Percentiles rank a stretch among this genome's conserved stretches.
Conservation (phyloP, 2,329 filamentous ascomycete species). For the Claviceps sp. region DNA sequence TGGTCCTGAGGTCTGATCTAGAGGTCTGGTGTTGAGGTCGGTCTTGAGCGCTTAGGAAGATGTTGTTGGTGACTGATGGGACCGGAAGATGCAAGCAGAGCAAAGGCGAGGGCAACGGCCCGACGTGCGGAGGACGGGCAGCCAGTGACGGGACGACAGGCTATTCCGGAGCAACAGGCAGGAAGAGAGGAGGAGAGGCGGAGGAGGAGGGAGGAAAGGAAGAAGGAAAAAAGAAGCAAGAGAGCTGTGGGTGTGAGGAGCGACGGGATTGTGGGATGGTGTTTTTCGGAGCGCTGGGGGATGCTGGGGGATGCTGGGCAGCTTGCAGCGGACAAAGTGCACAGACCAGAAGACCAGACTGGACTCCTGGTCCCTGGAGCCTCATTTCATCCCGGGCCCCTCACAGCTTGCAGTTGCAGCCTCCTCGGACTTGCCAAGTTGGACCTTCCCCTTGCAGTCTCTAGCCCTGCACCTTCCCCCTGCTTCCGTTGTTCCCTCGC, state of each 20-base stretch:
- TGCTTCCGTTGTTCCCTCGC: too few species aligned
- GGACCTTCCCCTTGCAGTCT: too few species aligned
- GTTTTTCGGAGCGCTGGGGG: neutral
- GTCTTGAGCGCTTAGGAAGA: neutral
- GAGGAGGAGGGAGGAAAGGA: neutral
- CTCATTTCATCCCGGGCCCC: too few species aligned
- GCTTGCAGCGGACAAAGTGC: too few species aligned
- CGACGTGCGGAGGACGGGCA: slow-evolving; percentile 1
- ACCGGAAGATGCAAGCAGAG: neutral
- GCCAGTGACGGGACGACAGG: slow-evolving; percentile 1
- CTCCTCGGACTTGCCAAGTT: too few species aligned
- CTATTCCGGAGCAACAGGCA: neutral
- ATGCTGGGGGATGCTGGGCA: neutral
- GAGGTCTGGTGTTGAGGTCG: neutral
- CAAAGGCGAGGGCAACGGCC: slow-evolving; percentile 1
- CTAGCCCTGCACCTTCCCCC: too few species aligned
- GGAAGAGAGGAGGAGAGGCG: neutral
- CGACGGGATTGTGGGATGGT: neutral
- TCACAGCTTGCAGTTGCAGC: too few species aligned
- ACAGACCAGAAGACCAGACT: too few species aligned
- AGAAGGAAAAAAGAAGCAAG: neutral
- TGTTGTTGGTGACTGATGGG: neutral
- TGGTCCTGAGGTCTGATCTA: too few species aligned
- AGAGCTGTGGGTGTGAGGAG: neutral
- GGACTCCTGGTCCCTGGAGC: too few species aligned